phyloP scores from a whole-genome alignment of 208 protist species.

The Tritrichomonas foetus region DNA sequence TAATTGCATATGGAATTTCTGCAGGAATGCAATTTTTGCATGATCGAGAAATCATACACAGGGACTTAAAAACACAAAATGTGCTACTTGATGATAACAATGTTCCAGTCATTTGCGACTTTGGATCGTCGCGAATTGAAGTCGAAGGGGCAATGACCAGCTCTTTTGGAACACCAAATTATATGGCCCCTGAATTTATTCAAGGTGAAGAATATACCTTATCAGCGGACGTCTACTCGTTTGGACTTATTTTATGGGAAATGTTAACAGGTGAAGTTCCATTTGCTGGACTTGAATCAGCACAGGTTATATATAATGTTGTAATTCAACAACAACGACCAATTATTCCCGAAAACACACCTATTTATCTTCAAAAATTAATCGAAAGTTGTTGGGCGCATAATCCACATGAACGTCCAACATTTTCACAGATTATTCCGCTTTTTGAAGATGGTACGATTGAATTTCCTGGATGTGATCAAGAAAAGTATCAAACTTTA shows the following conservation, averaged over 20 bases:
- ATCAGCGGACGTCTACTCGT: constrained; percentile 5
- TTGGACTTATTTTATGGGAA: neutral
- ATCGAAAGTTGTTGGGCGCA: neutral
- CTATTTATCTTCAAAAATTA: neutral
- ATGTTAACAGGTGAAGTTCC: neutral
- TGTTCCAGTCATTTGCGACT: constrained; percentile 21
- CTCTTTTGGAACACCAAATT: neutral
- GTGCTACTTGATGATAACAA: neutral
- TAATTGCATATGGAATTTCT: neutral
- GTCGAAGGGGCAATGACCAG: neutral
- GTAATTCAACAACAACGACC: neutral
- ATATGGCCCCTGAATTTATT: constrained; percentile 34
- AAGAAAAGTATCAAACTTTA: neutral
- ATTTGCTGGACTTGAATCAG: neutral
- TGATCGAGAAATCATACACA: neutral
- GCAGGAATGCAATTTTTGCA: neutral
- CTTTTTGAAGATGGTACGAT: neutral
- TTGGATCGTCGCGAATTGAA: neutral
- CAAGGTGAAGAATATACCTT: neutral
- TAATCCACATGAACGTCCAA: neutral
- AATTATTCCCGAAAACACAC: neutral
- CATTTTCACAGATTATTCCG: neutral
- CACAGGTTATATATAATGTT: neutral
- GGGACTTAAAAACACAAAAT: constrained; percentile 34
- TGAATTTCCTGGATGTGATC: neutral